Base-by-base conservation (phyloP, 1,284 basidiomycete genomes). In the Takashimella tepidaria region DNA sequence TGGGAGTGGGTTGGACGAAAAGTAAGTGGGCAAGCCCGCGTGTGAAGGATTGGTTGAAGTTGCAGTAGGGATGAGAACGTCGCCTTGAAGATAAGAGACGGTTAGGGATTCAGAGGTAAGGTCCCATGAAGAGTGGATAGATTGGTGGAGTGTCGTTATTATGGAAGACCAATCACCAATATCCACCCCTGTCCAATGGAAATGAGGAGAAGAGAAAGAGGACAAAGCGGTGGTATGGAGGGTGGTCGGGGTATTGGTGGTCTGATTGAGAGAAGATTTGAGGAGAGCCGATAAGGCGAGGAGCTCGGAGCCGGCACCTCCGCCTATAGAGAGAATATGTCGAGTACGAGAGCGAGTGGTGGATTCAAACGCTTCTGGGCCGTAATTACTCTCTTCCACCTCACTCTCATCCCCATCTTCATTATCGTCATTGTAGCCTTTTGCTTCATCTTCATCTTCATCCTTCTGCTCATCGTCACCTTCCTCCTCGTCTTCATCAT, bases 251-350 rank as follows among this genome's bases (percentile, higher is more conserved):
- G 44, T 42, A 51, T 40, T 49, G 21, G 50, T 54, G 45, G 52
- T 49, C 16, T 51, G 51, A 40, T 47, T 44, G 31, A 5, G 55
- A 27, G 23, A 59, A 47, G 45, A 43, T 4, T 44, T 45, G 3
- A 69, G 59, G 16, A 75, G 56, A 5, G 68, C 67, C 0, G 71
- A 68, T 16, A 77, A 46, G 21, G 75, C 75, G 5, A 77, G 62
- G 3, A 76, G 58, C 54, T 78, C 76, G 23, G 73, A 75, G 19
- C 73, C 74, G 5, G 76, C 73, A 26, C 76, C 76, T n/a, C 75
- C 75, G 21, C 76, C 76, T 10, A 76, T 59, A 19, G 70, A 71
- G n/a, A 76, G 51, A 25, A 76, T 62, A 47, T 62, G 59, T 26
- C 16, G 37, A n/a, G n/a, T n/a, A n/a, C n/a, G n/a, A n/a, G n/a